Conservation (phyloP, 331 rosid genomes). For the Pyrus hybrid region DNA sequence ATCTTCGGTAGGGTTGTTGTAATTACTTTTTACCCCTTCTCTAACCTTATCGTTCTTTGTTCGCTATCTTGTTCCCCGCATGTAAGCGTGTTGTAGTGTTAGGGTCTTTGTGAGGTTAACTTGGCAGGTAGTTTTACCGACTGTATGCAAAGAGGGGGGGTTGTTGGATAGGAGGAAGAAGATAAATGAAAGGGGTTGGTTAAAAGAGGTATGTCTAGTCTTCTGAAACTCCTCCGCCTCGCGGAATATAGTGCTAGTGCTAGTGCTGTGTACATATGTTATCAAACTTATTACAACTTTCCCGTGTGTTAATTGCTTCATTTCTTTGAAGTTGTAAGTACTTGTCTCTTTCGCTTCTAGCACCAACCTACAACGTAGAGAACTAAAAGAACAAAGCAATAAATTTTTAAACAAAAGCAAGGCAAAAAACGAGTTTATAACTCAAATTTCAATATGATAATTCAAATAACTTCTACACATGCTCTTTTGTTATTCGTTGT, state of each 20-base stretch:
- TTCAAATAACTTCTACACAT: too few relatives aligned
- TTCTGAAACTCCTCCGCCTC: not conserved
- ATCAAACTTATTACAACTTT: not conserved
- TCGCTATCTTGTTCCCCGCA: not conserved
- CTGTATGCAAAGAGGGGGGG: not conserved
- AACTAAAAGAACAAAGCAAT: too few relatives aligned
- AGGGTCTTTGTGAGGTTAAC: not conserved
- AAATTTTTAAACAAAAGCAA: too few relatives aligned
- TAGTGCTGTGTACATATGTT: conserved; percentile 4
- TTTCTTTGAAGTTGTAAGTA: not conserved
- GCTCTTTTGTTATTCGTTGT: too few relatives aligned
- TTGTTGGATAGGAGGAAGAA: not conserved
- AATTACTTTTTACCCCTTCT: not conserved
- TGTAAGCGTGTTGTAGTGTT: conserved; percentile 1
- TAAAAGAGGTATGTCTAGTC: not conserved
- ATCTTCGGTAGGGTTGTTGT: not conserved
- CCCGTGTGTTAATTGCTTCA: not conserved
- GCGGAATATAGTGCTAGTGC: not conserved
- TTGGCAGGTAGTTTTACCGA: not conserved
- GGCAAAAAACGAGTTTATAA: too few relatives aligned
- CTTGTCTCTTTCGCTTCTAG: not conserved
- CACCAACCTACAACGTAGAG: too few relatives aligned
- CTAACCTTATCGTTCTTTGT: not conserved
- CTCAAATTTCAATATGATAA: too few relatives aligned
- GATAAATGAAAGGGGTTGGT: not conserved